These are phyloP conservation scores for Trypanosomatidae sp. DNA, from an alignment of 208 protist genomes.

Conservation along the genomic window DNA sequence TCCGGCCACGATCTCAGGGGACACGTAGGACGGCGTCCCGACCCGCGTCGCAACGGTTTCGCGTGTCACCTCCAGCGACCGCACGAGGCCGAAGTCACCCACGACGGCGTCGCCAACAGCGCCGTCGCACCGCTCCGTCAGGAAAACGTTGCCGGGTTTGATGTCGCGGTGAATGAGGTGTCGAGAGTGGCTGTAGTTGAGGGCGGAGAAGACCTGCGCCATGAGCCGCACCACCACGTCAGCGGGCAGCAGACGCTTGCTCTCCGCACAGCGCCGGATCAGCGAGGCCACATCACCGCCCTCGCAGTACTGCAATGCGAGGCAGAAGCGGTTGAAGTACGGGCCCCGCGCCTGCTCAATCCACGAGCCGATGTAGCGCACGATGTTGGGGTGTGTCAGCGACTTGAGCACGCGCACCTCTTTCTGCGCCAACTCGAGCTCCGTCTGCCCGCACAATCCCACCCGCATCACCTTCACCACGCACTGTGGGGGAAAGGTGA, in stretches of 20 bases:
- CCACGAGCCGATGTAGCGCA: constrained; percentile 78
- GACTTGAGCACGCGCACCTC: constrained; percentile 57
- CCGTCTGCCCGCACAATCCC: constrained; percentile 33
- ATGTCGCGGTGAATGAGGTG: constrained; percentile 91
- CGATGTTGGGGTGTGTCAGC: constrained; percentile 69
- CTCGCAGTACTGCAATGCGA: constrained; percentile 84
- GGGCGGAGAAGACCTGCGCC: constrained; percentile 77
- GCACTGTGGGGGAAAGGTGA: constrained; percentile 54
- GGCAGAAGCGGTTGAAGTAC: constrained; percentile 60
- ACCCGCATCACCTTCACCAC: constrained; percentile 78
- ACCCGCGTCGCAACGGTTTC: constrained; percentile 77
- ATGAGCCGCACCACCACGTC: constrained; percentile 70
- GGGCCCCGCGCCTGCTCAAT: constrained; percentile 46
- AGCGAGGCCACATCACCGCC: constrained; percentile 75
- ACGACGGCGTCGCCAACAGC: constrained; percentile 57
- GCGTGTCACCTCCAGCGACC: constrained; percentile 56
- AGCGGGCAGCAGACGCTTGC: constrained; percentile 24
- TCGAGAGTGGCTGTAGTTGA: constrained; percentile 88
- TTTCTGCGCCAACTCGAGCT: constrained; percentile 31
- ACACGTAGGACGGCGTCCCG: constrained; percentile 92
- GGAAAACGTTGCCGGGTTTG: constrained; percentile 90
- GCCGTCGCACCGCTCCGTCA: constrained; percentile 26
- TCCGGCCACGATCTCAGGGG: constrained; percentile 89
- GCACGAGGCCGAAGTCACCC: constrained; percentile 89
- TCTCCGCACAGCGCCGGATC: constrained; percentile 34